Evolutionary conservation across 768 basidiomycete species (phyloP), one percentile per base, ranked within the genome.

Genomic region (Boletus rufocinnamomeus): DNA sequence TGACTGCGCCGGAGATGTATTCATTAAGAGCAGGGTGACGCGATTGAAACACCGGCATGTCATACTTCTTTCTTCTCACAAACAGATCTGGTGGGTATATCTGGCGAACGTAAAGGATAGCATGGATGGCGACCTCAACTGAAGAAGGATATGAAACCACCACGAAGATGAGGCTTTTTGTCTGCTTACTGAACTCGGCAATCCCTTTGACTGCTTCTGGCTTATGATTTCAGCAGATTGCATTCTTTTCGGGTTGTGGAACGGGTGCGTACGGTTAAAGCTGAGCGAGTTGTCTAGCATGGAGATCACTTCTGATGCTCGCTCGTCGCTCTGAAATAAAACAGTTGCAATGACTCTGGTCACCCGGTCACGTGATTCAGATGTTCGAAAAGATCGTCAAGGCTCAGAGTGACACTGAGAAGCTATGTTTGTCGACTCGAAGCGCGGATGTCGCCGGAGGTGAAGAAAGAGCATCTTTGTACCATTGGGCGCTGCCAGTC

Each of bases 111-210:
- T 92, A 97, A 6, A 98, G 82, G 60, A 98, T 93, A 4, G 88
- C 88, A 69, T 98, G 95, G 59, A 97, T 87, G 11, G 92, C 91
- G 32, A 95, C 91, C 69, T 98, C 96, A 64, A 98, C 96, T 98
- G 67, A 23, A 30, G 47, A 11, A 13, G 37, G 30, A 41, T 72
- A 6, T 67, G 63, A 25, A 41, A 19, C 17, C 23, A 2, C 11
- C 11, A 28, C 11, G 46, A 19, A n/a, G 23, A 27, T 17, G 35
- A 19, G 30, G 34, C 4, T 34, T 8, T 43, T 35, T 43, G 25
- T 19, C 14, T 43, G 73, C 85, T 65, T 63, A 90, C 89, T 84
- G 75, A 91, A 91, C 68, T 90, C 88, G 46, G 83, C 76, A 52
- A 89, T 81, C 23, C 85, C 87, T 54, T 77, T 79, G 48, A 85